A percentile compares a stretch with the other conserved stretches of the same genome.
Evolutionary conservation across 2,329 filamentous ascomycete species (phyloP).

Genomic region (Beauveria varroae): DNA sequence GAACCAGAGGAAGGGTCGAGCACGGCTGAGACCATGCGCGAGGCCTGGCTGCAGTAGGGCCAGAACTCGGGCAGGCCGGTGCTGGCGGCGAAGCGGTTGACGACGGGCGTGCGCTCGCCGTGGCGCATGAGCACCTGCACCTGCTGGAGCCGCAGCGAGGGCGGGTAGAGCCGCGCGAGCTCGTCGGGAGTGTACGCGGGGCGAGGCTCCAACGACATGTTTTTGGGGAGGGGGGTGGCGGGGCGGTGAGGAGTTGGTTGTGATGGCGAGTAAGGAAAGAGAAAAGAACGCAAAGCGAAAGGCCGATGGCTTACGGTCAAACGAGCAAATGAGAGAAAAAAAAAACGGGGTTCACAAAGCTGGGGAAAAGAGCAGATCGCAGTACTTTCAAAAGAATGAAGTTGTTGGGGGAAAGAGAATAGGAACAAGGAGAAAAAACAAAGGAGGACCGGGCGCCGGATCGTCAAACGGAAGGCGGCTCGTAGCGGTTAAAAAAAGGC

Average conservation of each 20-base stretch:
- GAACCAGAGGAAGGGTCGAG: slow-evolving; percentile 33
- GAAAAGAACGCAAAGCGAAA: neutral
- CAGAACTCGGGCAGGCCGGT: slow-evolving; percentile 62
- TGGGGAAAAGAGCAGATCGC: too few species aligned
- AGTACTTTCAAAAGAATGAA: too few species aligned
- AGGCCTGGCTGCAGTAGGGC: slow-evolving; percentile 82
- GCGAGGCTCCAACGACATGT: slow-evolving; percentile 73
- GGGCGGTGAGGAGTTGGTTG: too few species aligned
- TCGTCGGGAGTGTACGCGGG: slow-evolving; percentile 74
- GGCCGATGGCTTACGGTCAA: neutral
- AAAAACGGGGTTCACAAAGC: too few species aligned
- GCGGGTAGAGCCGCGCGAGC: slow-evolving; percentile 73
- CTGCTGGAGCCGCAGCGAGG: slow-evolving; percentile 70
- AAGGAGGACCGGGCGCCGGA: neutral
- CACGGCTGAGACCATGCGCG: slow-evolving; percentile 53
- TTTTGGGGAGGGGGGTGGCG: neutral
- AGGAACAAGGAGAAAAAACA: neutral
- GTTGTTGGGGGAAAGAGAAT: neutral
- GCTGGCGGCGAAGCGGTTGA: slow-evolving; percentile 72
- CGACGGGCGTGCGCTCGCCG: slow-evolving; percentile 77
- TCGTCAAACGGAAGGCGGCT: neutral
- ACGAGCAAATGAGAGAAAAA: too few species aligned
- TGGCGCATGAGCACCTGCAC: slow-evolving; percentile 83
- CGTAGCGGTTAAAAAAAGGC: neutral
- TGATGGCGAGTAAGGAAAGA: neutral